These are phyloP conservation scores for Mrakia blollopis DNA, from an alignment of 768 basidiomycete species.

Conservation along the genomic window DNA sequence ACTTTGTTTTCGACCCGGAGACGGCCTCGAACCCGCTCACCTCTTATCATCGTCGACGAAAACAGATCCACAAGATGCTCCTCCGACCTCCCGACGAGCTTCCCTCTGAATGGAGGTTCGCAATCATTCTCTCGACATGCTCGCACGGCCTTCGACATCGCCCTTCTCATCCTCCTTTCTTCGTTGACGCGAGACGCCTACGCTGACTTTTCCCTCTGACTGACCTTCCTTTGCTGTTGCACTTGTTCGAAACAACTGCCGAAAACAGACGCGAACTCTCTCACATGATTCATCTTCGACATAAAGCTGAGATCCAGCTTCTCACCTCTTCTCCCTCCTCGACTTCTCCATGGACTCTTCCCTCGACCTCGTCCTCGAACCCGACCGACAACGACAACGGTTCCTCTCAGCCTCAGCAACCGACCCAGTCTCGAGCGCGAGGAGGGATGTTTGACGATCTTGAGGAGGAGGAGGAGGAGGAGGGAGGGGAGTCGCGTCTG, in stretches of 20 bases:
- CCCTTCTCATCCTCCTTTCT: not conserved
- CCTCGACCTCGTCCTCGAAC: not conserved
- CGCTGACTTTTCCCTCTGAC: not conserved
- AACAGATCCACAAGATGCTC: constrained; percentile 22
- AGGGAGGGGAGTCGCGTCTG: too few species aligned
- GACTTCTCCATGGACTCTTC: not conserved
- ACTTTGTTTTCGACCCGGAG: not conserved
- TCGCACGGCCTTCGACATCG: not conserved
- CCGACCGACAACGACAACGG: not conserved
- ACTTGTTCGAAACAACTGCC: not conserved
- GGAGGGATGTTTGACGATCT: not conserved
- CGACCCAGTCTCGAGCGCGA: too few species aligned
- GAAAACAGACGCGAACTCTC: constrained; percentile 23
- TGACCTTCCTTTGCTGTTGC: not conserved
- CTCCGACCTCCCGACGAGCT: not conserved
- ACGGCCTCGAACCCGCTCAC: not conserved
- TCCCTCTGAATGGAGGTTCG: constrained; percentile 25
- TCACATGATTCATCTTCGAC: constrained; percentile 25
- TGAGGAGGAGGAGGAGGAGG: not conserved
- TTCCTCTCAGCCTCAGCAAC: too few species aligned
- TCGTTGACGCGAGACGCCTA: not conserved
- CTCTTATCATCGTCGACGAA: not conserved
- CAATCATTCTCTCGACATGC: not conserved
- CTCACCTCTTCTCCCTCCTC: not conserved
- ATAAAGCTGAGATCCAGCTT: constrained; percentile 28